A percentile compares a stretch with the other conserved stretches of the same genome.
These are phyloP conservation scores for Helenozyma rhizophorensis DNA, from an alignment of 805 yeast genomes.

Conservation along the genomic window DNA sequence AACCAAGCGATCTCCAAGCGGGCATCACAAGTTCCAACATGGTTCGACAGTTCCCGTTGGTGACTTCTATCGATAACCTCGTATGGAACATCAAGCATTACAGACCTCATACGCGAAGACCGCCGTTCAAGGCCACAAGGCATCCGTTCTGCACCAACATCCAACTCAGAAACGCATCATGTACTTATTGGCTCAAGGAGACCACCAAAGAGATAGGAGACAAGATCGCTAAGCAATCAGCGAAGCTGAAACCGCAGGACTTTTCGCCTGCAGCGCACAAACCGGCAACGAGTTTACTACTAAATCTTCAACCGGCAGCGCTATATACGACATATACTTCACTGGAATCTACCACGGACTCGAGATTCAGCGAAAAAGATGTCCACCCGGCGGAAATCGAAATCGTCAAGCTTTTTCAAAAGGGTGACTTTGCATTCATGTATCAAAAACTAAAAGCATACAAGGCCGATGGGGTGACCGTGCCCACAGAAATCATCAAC, in stretches of 20 bases:
- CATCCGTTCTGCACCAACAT: conserved; percentile 15
- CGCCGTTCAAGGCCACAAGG: conserved; percentile 12
- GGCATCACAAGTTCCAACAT: conserved; percentile 2
- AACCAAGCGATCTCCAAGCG: neutral
- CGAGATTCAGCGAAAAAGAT: neutral
- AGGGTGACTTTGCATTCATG: conserved; percentile 8
- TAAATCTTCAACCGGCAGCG: too few species aligned
- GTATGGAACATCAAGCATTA: conserved; percentile 13
- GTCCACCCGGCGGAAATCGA: conserved; percentile 11
- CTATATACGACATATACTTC: neutral
- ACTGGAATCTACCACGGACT: neutral
- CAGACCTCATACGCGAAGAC: conserved; percentile 8
- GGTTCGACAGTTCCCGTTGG: conserved; percentile 13
- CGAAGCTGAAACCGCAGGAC: too few species aligned
- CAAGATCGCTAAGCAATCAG: conserved; percentile 2
- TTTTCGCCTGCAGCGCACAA: too few species aligned
- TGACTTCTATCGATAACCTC: conserved; percentile 8
- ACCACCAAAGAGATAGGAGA: conserved; percentile 10
- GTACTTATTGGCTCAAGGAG: conserved; percentile 14
- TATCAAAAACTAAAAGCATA: conserved; percentile 6
- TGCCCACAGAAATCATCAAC: conserved; percentile 9
- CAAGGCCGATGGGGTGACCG: conserved; percentile 4
- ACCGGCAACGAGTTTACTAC: too few species aligned
- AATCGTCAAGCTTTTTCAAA: conserved; percentile 10
- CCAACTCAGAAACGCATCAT: conserved; percentile 15